Evolutionary conservation across 345 rosid species (phyloP).

Genomic region (Viola odorata): DNA sequence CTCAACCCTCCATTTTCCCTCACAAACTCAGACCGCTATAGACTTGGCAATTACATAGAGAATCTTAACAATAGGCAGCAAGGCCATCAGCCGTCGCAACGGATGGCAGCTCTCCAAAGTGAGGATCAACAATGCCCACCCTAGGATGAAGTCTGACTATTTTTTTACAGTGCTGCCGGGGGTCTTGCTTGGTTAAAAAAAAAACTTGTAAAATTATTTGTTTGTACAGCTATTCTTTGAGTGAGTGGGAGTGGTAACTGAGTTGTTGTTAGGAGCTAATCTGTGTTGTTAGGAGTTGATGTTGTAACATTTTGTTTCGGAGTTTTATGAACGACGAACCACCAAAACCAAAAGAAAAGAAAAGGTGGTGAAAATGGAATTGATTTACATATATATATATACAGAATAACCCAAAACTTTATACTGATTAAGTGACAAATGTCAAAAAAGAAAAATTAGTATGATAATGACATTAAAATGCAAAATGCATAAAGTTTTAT

Average conservation of each 20-base stretch:
- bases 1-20: slow-evolving; percentile 87
- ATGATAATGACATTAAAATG: no score
- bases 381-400: no score
- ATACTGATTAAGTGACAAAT: no score
- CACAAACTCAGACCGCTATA: slow-evolving; percentile 68
- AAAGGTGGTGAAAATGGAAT: neutral
- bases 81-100: slow-evolving; percentile 48
- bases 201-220: slow-evolving; percentile 32
- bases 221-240: slow-evolving; percentile 77
- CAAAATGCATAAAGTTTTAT: no score
- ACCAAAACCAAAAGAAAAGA: neutral
- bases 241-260: slow-evolving; percentile 14
- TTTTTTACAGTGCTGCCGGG: slow-evolving; percentile 7
- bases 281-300: slow-evolving; percentile 22
- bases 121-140: slow-evolving; percentile 19
- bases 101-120: slow-evolving; percentile 46
- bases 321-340: slow-evolving; percentile 7
- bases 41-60: slow-evolving; percentile 65
- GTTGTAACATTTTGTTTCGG: slow-evolving; percentile 33
- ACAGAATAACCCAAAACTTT: no score
- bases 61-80: slow-evolving; percentile 56
- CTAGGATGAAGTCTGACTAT: neutral
- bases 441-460: no score
- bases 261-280: slow-evolving; percentile 14
- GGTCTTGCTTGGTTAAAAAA: neutral